Conservation (phyloP, 2,329 filamentous ascomycete species). For the Phaeosphaeria sp. region DNA sequence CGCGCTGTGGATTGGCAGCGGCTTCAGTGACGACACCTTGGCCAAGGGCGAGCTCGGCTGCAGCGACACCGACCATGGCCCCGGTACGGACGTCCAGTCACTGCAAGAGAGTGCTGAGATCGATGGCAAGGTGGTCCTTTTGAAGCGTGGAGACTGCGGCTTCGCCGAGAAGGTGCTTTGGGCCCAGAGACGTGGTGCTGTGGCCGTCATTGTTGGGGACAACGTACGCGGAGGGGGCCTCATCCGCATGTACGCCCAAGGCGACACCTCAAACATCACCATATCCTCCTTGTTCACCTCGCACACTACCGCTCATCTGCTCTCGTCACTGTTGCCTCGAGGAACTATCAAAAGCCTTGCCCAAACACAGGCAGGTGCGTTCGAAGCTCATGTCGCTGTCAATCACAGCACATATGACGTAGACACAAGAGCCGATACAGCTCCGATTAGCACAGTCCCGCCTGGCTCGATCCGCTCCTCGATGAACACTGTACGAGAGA, state of each 20-base stretch:
- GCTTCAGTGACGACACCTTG: slow-evolving; percentile 79
- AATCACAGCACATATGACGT: no score
- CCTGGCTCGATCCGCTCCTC: background rate
- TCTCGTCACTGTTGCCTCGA: slow-evolving; percentile 81
- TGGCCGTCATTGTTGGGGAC: slow-evolving; percentile 92
- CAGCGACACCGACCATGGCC: slow-evolving; percentile 67
- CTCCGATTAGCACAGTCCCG: background rate
- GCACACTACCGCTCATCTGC: slow-evolving; percentile 88
- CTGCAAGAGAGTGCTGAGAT: slow-evolving; percentile 93
- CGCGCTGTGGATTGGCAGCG: slow-evolving; percentile 90
- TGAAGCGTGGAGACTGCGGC: slow-evolving; percentile 92
- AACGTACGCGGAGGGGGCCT: slow-evolving; percentile 86
- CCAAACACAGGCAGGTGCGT: slow-evolving; percentile 46
- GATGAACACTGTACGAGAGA: slow-evolving; percentile 21
- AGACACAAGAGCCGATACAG: background rate
- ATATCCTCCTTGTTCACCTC: slow-evolving; percentile 96
- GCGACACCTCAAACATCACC: slow-evolving; percentile 91
- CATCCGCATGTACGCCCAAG: slow-evolving; percentile 98
- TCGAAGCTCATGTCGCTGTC: no score
- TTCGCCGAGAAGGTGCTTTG: slow-evolving; percentile 98
- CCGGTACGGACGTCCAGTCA: slow-evolving; percentile 76
- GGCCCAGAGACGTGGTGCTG: slow-evolving; percentile 88
- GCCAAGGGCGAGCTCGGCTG: slow-evolving; percentile 84
- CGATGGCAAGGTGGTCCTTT: slow-evolving; percentile 85
- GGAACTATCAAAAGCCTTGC: slow-evolving; percentile 61